Conservation (phyloP, 306 rosid species). For the Delonix regia region DNA sequence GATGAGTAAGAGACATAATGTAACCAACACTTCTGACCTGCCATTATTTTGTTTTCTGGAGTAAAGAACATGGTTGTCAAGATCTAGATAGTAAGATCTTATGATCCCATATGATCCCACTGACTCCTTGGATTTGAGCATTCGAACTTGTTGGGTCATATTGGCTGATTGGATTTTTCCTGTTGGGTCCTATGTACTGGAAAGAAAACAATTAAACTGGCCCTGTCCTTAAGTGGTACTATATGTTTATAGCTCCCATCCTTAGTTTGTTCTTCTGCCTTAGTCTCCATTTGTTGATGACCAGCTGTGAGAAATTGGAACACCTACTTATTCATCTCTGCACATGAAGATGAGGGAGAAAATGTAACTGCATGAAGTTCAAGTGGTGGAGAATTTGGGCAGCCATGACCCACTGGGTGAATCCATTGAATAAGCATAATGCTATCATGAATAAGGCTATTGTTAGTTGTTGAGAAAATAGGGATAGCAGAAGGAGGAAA, state of each 20-base stretch:
- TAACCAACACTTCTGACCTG: background rate
- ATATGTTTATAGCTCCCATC: background rate
- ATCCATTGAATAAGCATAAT: too few relatives aligned
- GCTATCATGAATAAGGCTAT: background rate
- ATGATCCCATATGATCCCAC: too few relatives aligned
- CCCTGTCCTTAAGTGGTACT: too few relatives aligned
- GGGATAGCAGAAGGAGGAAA: background rate
- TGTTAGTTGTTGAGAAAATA: background rate
- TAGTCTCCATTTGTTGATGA: background rate
- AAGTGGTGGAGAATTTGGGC: background rate
- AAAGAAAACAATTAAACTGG: too few relatives aligned
- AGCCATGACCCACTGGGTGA: background rate
- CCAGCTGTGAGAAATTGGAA: background rate
- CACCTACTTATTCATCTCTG: background rate
- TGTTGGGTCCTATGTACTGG: too few relatives aligned
- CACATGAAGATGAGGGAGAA: background rate
- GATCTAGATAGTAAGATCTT: background rate
- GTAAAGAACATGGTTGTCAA: background rate
- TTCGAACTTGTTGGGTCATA: too few relatives aligned
- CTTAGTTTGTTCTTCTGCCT: background rate
- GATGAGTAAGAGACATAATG: background rate
- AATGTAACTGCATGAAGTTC: background rate
- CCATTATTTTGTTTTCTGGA: background rate
- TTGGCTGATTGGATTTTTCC: too few relatives aligned
- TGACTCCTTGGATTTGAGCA: too few relatives aligned